Percentiles rank a stretch among this genome's conserved stretches.
Evolutionary conservation across 495 filamentous ascomycete genomes (phyloP).

Genomic region (Penicillium paradoxum): DNA sequence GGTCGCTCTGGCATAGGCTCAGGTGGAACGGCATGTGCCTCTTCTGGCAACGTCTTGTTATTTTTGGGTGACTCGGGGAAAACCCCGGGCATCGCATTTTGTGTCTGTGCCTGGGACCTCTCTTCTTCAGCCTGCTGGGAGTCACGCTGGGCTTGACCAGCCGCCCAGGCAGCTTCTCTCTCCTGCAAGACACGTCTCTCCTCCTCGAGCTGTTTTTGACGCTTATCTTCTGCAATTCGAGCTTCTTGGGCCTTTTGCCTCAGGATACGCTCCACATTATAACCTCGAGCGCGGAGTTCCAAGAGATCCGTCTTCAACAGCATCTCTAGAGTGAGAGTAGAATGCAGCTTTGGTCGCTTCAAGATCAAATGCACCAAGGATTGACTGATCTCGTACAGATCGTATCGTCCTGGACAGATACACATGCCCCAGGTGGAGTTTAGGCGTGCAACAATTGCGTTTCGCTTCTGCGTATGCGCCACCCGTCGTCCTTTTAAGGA

Average conservation of each 20-base stretch:
- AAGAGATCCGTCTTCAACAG: conserved; percentile 77
- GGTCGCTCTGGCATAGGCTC: conserved; percentile 31
- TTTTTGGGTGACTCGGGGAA: conserved; percentile 61
- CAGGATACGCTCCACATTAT: conserved; percentile 92
- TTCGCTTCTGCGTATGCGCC: conserved; percentile 63
- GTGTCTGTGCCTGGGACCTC: conserved; percentile 22
- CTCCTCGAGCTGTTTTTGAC: conserved; percentile 69
- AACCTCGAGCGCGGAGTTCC: conserved; percentile 74
- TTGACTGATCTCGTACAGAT: conserved; percentile 85
- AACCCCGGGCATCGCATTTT: conserved; percentile 58
- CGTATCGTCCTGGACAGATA: conserved; percentile 58
- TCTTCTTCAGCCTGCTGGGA: conserved; percentile 24
- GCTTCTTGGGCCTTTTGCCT: conserved; percentile 78
- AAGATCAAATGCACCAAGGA: conserved; percentile 75
- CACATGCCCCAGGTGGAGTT: conserved; percentile 46
- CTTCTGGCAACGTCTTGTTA: conserved; percentile 21
- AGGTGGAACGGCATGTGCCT: conserved; percentile 19
- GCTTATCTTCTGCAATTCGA: conserved; percentile 74
- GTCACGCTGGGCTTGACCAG: conserved; percentile 23
- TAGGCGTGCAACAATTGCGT: conserved; percentile 57
- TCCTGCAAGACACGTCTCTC: conserved; percentile 62
- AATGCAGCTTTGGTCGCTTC: conserved; percentile 76
- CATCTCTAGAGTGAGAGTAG: conserved; percentile 79
- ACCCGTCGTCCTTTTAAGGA: conserved; percentile 63
- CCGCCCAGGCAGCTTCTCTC: conserved; percentile 53